These are phyloP conservation scores for Noccaea caerulescens DNA, from an alignment of 345 rosid genomes.

Conservation along the genomic window DNA sequence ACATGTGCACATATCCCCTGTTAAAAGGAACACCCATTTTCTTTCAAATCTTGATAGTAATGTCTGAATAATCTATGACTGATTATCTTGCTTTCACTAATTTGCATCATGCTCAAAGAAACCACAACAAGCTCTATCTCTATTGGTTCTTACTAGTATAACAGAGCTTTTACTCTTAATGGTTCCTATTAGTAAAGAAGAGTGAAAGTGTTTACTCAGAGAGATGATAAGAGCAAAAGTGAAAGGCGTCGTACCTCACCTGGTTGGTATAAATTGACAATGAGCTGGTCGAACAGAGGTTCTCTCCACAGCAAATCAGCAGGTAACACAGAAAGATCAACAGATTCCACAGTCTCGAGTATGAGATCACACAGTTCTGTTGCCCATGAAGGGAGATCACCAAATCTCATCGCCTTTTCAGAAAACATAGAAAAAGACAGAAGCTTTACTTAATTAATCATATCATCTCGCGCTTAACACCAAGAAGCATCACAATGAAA, in stretches of 20 bases:
- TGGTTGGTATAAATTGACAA: constrained; percentile 77
- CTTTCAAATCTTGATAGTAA: neutral
- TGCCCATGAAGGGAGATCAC: constrained; percentile 87
- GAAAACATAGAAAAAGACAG: neutral
- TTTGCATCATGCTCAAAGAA: neutral
- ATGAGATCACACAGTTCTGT: constrained; percentile 57
- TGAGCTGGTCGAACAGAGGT: constrained; percentile 82
- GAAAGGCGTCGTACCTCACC: constrained; percentile 67
- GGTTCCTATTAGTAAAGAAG: neutral
- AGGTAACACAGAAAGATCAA: constrained; percentile 48
- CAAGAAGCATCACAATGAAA: constrained; percentile 1
- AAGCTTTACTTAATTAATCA: constrained; percentile 1
- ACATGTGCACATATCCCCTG: constrained; percentile 97
- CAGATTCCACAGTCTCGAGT: constrained; percentile 50
- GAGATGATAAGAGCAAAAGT: neutral
- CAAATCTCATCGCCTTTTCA: constrained; percentile 86
- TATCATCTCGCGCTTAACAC: constrained; percentile 1
- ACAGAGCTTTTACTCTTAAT: constrained; percentile 6
- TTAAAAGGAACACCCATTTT: neutral
- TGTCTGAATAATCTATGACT: constrained; percentile 1
- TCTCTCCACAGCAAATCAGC: constrained; percentile 69
- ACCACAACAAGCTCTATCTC: constrained; percentile 6
- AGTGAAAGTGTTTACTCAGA: neutral
- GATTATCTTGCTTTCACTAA: neutral
- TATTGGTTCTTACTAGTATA: neutral